Evolutionary conservation across 208 protist genomes (phyloP).

Genomic region (Novymonas esmeraldas): DNA sequence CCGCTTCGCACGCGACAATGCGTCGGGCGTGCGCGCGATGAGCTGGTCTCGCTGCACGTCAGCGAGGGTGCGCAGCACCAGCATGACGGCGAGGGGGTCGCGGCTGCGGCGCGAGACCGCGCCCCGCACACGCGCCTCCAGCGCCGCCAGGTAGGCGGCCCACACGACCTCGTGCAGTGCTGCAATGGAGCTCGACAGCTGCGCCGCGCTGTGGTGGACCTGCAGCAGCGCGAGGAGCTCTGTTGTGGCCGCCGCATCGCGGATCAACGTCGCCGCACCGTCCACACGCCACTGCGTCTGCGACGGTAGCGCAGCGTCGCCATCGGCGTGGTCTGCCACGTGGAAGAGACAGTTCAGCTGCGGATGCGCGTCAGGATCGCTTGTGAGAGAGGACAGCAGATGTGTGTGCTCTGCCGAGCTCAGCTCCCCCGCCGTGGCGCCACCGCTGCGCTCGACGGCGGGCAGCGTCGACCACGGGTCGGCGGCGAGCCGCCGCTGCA

Average conservation of each 20-base stretch:
- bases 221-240: slow-evolving; percentile 28
- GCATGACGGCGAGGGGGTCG: not conserved
- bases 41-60: slow-evolving; percentile 18
- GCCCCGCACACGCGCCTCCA: slow-evolving; percentile 11
- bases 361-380: slow-evolving; percentile 17
- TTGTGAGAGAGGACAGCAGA: slow-evolving; percentile 18
- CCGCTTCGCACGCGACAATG: not conserved
- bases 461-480: not conserved
- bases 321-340: slow-evolving; percentile 5
- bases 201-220: not conserved
- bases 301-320: not conserved
- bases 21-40: not conserved
- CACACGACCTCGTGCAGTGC: slow-evolving; percentile 6
- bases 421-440: slow-evolving; percentile 13
- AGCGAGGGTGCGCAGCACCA: slow-evolving; percentile 19
- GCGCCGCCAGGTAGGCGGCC: slow-evolving; percentile 6
- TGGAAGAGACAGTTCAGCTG: slow-evolving; percentile 34
- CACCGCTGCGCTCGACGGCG: not conserved
- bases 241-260: not conserved
- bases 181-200: no score
- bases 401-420: slow-evolving; percentile 18
- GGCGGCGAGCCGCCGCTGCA: not conserved
- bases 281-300: not conserved
- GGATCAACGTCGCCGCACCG: not conserved
- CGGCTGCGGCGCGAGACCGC: not conserved